Evolutionary conservation across 495 filamentous ascomycete species (phyloP), one percentile per base, ranked within the genome.

Genomic region (Margaritispora aquatica): DNA sequence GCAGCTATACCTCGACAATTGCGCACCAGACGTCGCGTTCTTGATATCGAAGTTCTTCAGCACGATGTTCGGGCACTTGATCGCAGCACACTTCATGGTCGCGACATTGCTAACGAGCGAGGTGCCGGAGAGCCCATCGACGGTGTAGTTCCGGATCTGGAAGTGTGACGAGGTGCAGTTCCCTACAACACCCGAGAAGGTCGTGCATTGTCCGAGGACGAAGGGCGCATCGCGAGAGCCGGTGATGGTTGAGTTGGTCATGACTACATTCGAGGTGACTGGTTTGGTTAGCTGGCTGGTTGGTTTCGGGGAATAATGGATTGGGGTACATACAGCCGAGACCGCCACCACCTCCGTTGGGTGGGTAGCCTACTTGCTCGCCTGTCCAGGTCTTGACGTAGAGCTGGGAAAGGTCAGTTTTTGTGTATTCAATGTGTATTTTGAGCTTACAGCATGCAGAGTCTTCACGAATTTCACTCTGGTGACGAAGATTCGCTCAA

Each of bases 331-430:
- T 66, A 73, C 71, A 72, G 29, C 74, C 75, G 4, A 76, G 55
- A 21, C 76, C 76, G 1, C 74, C 74, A 22, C 76, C 75, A 0
- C 76, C 76, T 26, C 76, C 75, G 58, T 78, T 77, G 0, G 76
- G 76, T 23, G 75, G 75, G 60, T 77, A 74, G 4, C 76, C 74
- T 23, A 66, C 66, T 50, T 71, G 70, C 19, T 73, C 69, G 22
- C 63, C 74, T 0, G 75, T 77, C 74, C 74, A 75, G 0, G 71
- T 78, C 55, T 78, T 78, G 29, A 77, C 51, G 59, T 75, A 76
- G 17, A 44, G 38, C 38, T 44, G 19, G 11, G 2, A 2, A n/a
- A n/a, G 38, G 17, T 9, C 38, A 44, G 17, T 15, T 44, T 3
- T 8, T 34, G 29, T 15, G 3, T n/a, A 3, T n/a, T 8, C 7